Evolutionary conservation across 176 grass and related monocot genomes (phyloP).

Genomic region (Phragmites australis): DNA sequence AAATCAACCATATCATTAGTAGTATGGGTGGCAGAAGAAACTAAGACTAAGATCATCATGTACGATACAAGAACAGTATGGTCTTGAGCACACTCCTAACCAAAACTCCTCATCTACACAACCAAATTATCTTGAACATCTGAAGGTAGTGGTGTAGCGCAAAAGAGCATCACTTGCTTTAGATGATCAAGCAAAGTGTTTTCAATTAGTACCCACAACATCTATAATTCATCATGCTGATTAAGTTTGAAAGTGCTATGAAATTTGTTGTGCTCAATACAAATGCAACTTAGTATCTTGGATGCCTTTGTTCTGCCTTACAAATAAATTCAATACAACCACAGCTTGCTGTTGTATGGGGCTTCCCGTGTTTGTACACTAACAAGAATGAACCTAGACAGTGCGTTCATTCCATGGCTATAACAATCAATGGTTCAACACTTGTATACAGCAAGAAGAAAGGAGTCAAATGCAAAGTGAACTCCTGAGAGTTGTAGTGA

Average conservation of each 20-base stretch:
- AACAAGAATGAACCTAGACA: not conserved
- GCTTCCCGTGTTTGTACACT: not conserved
- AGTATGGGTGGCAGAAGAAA: conserved; percentile 3
- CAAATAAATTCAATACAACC: not conserved
- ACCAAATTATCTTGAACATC: not conserved
- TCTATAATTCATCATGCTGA: not conserved
- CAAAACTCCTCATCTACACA: not conserved
- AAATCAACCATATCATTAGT: not conserved
- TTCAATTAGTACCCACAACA: not conserved
- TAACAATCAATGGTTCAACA: not conserved
- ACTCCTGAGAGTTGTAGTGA: not conserved
- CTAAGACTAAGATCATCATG: not conserved
- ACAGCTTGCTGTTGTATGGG: not conserved
- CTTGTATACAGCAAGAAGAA: not conserved
- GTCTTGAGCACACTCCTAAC: not conserved
- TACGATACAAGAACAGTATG: not conserved
- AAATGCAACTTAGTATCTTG: not conserved
- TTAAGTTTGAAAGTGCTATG: not conserved
- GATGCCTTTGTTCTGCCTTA: not conserved
- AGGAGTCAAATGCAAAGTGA: not conserved
- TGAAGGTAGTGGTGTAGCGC: not conserved
- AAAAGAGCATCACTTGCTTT: not conserved
- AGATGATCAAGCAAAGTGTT: not conserved
- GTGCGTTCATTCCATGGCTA: not conserved
- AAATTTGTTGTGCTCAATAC: not conserved